Evolutionary conservation across 2,329 filamentous ascomycete genomes (phyloP).

Genomic region (Aspergillus ruber): DNA sequence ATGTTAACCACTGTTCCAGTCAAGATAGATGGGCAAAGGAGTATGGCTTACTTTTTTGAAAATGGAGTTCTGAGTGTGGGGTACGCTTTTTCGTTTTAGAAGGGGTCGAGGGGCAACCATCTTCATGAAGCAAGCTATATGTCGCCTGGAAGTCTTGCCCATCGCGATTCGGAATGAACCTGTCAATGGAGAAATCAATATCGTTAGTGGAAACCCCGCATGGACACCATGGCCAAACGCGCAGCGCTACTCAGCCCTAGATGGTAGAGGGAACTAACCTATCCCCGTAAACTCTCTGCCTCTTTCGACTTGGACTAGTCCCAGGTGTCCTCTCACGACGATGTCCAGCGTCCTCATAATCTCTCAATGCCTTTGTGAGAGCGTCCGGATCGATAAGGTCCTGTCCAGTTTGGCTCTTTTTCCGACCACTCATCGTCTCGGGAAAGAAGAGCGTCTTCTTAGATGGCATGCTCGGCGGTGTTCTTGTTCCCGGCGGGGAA

Average conservation of each 20-base stretch:
- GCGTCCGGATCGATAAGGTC: conserved; percentile 55
- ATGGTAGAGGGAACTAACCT: conserved; percentile 41
- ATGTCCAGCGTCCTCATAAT: conserved; percentile 55
- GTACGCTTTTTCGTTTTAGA: conserved; percentile 78
- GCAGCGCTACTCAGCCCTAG: not conserved
- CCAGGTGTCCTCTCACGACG: conserved; percentile 56
- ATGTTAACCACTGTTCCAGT: conserved; percentile 9
- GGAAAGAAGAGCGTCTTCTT: conserved; percentile 41
- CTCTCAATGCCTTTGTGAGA: conserved; percentile 55
- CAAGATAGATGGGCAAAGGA: conserved; percentile 2
- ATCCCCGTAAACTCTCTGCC: conserved; percentile 60
- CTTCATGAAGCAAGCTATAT: conserved; percentile 85
- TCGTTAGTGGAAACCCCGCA: conserved; percentile 5
- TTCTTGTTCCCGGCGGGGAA: conserved; percentile 54
- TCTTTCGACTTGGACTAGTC: conserved; percentile 62
- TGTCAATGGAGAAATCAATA: conserved; percentile 32
- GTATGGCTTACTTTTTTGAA: conserved; percentile 69
- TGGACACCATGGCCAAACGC: not conserved
- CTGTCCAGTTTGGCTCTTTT: conserved; percentile 28
- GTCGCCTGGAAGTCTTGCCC: conserved; percentile 91
- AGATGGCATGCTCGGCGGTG: conserved; percentile 49
- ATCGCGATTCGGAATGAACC: conserved; percentile 90
- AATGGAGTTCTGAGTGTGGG: conserved; percentile 84
- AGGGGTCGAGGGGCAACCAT: conserved; percentile 85
- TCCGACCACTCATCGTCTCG: conserved; percentile 19